A percentile compares a stretch with the other conserved stretches of the same genome.
Evolutionary conservation across 1,139 yeast genomes (phyloP).

Genomic region (Debaryomyces psychrophilus): DNA sequence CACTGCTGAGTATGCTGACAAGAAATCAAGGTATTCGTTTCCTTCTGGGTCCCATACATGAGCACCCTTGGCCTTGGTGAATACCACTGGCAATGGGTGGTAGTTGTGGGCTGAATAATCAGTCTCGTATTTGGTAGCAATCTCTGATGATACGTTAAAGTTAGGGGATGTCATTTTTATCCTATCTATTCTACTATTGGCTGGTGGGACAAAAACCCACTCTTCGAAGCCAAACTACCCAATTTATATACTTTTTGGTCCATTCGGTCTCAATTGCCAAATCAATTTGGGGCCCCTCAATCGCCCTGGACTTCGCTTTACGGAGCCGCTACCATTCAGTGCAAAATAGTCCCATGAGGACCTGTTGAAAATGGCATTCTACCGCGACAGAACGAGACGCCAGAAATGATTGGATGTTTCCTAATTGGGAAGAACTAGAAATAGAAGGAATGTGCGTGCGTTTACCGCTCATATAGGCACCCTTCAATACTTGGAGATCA

Average conservation of each 20-base stretch:
- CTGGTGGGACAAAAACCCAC: background rate
- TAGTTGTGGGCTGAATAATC: conserved; percentile 94
- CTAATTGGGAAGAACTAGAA: conserved; percentile 3
- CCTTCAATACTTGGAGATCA: background rate
- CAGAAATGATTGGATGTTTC: background rate
- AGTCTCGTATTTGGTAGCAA: conserved; percentile 71
- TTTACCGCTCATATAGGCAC: conserved; percentile 2
- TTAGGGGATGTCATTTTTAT: conserved; percentile 17
- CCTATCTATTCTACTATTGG: background rate
- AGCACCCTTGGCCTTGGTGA: conserved; percentile 84
- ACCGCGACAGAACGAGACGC: background rate
- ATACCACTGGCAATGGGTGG: conserved; percentile 95
- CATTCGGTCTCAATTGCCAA: conserved; percentile 6
- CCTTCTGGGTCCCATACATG: conserved; percentile 99
- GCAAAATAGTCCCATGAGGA: background rate
- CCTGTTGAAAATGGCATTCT: background rate
- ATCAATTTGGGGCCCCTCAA: background rate
- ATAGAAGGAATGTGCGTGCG: conserved; percentile 2
- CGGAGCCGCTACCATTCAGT: background rate
- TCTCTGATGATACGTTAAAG: conserved; percentile 59
- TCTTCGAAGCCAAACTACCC: background rate
- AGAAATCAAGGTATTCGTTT: conserved; percentile 79
- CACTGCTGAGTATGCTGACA: conserved; percentile 94
- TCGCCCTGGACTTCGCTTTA: conserved; percentile 1
- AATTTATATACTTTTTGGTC: conserved; percentile 2